Evolutionary conservation across 768 basidiomycete genomes (phyloP), one percentile per base, ranked within the genome.

Genomic region (Favolaschia claudopus): DNA sequence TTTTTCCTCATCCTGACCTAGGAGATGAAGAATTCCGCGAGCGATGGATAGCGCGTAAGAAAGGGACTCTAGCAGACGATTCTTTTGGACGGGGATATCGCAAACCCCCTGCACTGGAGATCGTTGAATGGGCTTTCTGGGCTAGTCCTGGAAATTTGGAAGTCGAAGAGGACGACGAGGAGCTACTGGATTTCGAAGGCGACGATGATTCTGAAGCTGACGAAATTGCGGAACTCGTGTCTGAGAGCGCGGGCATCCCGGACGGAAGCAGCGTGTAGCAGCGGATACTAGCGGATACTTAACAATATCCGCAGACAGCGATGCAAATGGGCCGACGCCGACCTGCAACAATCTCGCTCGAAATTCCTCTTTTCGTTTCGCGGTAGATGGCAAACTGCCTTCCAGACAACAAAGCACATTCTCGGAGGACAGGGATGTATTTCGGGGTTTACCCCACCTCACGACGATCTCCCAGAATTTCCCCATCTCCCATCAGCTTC

Each of bases 51-150:
- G 69, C 72, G 1, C 66, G 68, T 27, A 77, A 78, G 58, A 67
- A 62, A 19, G 74, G 72, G 9, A 44, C 56, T 9, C 9, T 29
- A 14, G 56, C 57, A 9, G 45, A 63, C 15, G 58, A 55, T 13
- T 46, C 48, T 17, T 37, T 8, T 24, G 54, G 53, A 24, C 44
- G 40, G 14, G 19, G 64, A 13, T 73, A 74, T 40, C 51, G 66
- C 55, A 62, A 67, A 13, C 73, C 73, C 2, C 72, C 75, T 14
- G 60, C 67, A 14, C 66, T 76, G 10, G 59, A 67, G 40, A 61
- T 49, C 27, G 74, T 76, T 8, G 72, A 72, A 54, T 76, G 75
- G 75, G 39, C 49, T 3, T 74, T 76, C 52, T 67, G 66, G 66
- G 62, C 36, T 3, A 22, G 19, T 29, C 7, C 55, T 32, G 10